Percentiles rank a stretch among this genome's conserved stretches.
Evolutionary conservation across 176 grass and related monocot species (phyloP).

Genomic region (Rhynchospora tenuis): DNA sequence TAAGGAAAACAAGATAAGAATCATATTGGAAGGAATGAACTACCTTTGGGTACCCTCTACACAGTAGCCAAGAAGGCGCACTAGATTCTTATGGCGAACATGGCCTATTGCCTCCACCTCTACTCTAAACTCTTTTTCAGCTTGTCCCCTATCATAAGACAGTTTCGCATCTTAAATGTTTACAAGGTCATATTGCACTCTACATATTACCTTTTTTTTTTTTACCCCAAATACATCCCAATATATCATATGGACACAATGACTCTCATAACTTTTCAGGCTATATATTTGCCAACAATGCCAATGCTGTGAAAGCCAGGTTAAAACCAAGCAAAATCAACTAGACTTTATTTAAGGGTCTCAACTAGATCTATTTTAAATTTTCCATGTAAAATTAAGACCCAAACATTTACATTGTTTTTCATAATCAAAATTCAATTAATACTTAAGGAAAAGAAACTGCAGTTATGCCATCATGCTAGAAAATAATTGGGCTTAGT

Average conservation of each 20-base stretch:
- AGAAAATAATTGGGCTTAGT: neutral
- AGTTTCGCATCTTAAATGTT: neutral
- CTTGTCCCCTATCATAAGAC: slow-evolving; percentile 52
- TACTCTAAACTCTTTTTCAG: slow-evolving; percentile 96
- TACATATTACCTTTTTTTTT: neutral
- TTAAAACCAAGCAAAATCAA: neutral
- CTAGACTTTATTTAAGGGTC: neutral
- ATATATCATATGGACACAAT: neutral
- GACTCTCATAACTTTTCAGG: neutral
- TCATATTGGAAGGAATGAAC: neutral
- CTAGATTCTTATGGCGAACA: slow-evolving; percentile 96
- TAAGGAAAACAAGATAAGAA: neutral
- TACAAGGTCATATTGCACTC: neutral
- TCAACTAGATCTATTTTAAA: neutral
- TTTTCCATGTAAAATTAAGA: neutral
- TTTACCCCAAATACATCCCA: neutral
- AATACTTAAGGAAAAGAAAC: neutral
- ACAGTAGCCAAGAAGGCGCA: slow-evolving; percentile 90
- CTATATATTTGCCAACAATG: neutral
- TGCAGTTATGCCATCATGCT: neutral
- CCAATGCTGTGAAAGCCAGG: neutral
- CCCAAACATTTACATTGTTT: neutral
- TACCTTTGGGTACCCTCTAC: slow-evolving; percentile 95
- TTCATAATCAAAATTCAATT: neutral
- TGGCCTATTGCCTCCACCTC: slow-evolving; percentile 98